Evolutionary conservation across 768 basidiomycete species (phyloP), one percentile per base, ranked within the genome.

Genomic region (Dacryopinax primogenitus): DNA sequence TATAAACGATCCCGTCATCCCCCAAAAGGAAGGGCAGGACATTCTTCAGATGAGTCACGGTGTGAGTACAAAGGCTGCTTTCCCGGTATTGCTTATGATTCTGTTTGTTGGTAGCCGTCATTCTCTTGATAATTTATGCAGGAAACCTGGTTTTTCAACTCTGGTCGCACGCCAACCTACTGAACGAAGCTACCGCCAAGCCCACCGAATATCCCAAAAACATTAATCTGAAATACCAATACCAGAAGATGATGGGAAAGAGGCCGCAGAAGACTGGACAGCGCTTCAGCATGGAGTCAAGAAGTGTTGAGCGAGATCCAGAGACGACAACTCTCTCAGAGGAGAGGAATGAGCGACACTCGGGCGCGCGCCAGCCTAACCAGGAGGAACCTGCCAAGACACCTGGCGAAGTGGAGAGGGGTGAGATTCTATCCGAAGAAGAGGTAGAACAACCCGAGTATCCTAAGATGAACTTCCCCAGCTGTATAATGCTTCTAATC

Each of bases 111-210:
- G 86, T 88, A 3, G 83, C 90, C 2, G 78, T 93, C 62, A 81
- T 92, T 63, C 78, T 92, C 3, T 77, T 12, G 66, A 7, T 62
- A 90, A 88, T 90, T 66, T 92, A 93, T 70, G 72, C 70, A 1
- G 80, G 79, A n/a, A 90, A 88, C 69, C 80, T 92, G 18, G 73
- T 87, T 66, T 92, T 92, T 75, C 90, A 91, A 72, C 77, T 84
- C 13, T 82, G 79, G 77, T 90, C 89, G 0, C 90, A 92, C 72
- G 82, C 84, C 3, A 77, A 84, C 30, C 26, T 58, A 68, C 78
- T 92, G 16, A 92, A 88, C 6, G 65, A 66, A 28, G 61, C 23
- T 26, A 65, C 69, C 33, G 67, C 72, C 67, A 28, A 65, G 66
- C 72, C 74, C 1, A 71, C 71, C 3, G 64, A 47, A 33, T 74